These are phyloP conservation scores for Monilinia laxa DNA, from an alignment of 2,329 filamentous ascomycete species.

Conservation along the genomic window DNA sequence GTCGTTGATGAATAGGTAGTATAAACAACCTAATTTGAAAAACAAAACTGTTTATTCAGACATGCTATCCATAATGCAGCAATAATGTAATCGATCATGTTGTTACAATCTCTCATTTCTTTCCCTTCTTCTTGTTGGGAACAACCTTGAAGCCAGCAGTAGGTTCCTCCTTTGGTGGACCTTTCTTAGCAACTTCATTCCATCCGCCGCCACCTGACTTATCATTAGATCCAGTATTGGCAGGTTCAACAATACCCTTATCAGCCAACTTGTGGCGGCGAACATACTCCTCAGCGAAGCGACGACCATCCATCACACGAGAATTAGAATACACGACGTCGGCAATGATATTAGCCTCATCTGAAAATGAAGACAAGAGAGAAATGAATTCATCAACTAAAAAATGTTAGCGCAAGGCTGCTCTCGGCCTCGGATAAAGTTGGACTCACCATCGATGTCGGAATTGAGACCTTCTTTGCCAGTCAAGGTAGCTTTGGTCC, in stretches of 20 bases:
- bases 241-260: constrained; percentile 77
- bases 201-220: constrained; percentile 77
- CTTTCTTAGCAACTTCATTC: constrained; percentile 98
- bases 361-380: constrained; percentile 71
- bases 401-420: constrained; percentile 40
- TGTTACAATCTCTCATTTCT: constrained; percentile 53
- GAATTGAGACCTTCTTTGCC: constrained; percentile 62
- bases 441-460: constrained; percentile 61
- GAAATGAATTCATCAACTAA: constrained; percentile 71
- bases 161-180: constrained; percentile 49
- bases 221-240: constrained; percentile 52
- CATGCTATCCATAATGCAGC: constrained; percentile 29
- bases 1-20: not conserved
- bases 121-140: constrained; percentile 86
- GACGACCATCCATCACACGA: constrained; percentile 84
- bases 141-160: constrained; percentile 79
- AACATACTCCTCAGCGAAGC: constrained; percentile 93
- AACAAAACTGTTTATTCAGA: constrained; percentile 28
- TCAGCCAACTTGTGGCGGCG: constrained; percentile 91
- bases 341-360: constrained; percentile 77
- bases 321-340: constrained; percentile 87
- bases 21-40: constrained; percentile 12
- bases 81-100: constrained; percentile 32
- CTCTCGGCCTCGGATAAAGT: not conserved
- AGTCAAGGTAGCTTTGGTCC: constrained; percentile 76